Base-by-base conservation (phyloP, 495 filamentous ascomycete genomes). In the Terfezia claveryi region DNA sequence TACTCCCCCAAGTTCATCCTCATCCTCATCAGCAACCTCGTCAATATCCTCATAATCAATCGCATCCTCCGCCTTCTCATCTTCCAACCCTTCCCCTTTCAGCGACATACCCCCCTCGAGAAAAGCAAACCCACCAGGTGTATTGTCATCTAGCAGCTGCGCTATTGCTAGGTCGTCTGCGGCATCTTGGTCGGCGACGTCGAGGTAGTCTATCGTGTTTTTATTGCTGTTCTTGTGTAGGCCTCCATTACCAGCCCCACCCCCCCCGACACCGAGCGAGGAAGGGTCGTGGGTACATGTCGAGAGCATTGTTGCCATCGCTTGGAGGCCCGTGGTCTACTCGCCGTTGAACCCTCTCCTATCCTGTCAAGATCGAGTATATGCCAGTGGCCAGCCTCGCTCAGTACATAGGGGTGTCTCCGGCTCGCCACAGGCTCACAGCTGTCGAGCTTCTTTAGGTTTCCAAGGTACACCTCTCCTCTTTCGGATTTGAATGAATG, bases 11-110 rank as follows among this genome's bases (percentile, higher is more conserved):
- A 76, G 64, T 41, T 80, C 80, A 55, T 74, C 74, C 55, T 82
- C 80, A 52, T 66, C 63, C 8, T 70, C 66, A 41, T 62, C 60
- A 14, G 55, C 59, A 37, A 59, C 61, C 11, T 54, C 57, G 10
- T 61, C 61, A 17, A 94, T 82, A 66, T 94, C 88, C 64, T 85
- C 88, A 60, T 79, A 99, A 68, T 99, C 91, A 16, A 82, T 65
- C 14, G 83, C 83, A 69, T 87, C 81, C 38, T 82, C 82, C 9
- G 80, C 83, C 63, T 87, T 89, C 58, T 86, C 82, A 2, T 51
- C 50, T 11, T 51, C n/a, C 17, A 20, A 14, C 17, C 41, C 41
- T 14, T 46, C 41, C 12, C 17, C 17, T 14, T 14, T 20, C 12
- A 20, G 4, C 12, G 17, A 46, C 4, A 46, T 46, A 14, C 14